These are phyloP conservation scores for Trichoderma polysporum DNA, from an alignment of 2,329 filamentous ascomycete genomes.

Conservation along the genomic window DNA sequence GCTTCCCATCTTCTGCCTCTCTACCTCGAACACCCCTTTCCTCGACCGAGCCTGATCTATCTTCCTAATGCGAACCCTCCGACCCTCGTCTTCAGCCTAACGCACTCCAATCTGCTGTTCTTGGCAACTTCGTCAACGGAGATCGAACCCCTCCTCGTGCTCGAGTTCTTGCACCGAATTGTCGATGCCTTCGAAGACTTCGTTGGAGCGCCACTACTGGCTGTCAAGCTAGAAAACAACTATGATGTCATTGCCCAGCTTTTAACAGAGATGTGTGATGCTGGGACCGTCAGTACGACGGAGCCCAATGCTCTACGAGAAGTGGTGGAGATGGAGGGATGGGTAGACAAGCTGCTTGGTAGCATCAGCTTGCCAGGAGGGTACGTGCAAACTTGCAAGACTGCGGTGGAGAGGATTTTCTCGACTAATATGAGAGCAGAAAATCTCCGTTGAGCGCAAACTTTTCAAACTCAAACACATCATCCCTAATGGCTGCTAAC, in stretches of 20 bases:
- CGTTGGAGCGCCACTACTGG: slow-evolving; percentile 80
- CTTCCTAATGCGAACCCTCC: slow-evolving; percentile 78
- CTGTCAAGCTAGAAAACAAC: slow-evolving; percentile 80
- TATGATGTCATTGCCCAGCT: slow-evolving; percentile 95
- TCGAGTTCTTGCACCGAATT: slow-evolving; percentile 92
- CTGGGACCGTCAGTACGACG: slow-evolving; percentile 81
- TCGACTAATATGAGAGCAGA: slow-evolving; percentile 30
- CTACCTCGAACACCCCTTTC: slow-evolving; percentile 78
- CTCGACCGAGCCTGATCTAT: slow-evolving; percentile 84
- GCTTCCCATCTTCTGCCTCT: slow-evolving; percentile 76
- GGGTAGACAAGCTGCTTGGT: slow-evolving; percentile 84
- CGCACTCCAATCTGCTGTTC: slow-evolving; percentile 85
- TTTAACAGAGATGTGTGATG: slow-evolving; percentile 94
- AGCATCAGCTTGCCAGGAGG: slow-evolving; percentile 80
- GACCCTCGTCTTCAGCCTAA: slow-evolving; percentile 82
- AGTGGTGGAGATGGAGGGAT: slow-evolving; percentile 85
- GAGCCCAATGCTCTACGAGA: slow-evolving; percentile 92
- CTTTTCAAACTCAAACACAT: slow-evolving; percentile 37
- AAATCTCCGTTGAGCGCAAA: slow-evolving; percentile 41
- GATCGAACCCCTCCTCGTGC: slow-evolving; percentile 81
- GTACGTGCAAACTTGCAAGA: slow-evolving; percentile 39
- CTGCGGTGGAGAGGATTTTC: not conserved
- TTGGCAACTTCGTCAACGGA: slow-evolving; percentile 82
- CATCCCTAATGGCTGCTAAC: slow-evolving; percentile 46
- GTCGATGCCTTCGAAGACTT: slow-evolving; percentile 95